phyloP scores from a whole-genome alignment of 768 basidiomycete genomes.

The Rhodosporidiobolus odoratus region DNA sequence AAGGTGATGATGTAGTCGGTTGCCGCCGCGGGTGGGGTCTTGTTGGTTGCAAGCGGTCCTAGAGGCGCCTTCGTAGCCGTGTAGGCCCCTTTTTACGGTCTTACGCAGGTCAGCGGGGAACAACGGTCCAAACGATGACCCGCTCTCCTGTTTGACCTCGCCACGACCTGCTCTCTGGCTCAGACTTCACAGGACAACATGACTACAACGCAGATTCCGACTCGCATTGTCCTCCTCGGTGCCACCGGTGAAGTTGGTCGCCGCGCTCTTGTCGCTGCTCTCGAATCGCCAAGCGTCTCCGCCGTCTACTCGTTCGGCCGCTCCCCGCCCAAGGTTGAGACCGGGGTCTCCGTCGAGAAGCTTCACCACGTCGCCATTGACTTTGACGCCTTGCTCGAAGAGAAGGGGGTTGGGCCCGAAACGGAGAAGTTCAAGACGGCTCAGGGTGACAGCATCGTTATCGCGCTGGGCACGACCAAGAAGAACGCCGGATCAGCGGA shows the following conservation, averaged over 20 bases:
- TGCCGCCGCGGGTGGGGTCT: too few species aligned
- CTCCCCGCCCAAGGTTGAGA: constrained; percentile 50
- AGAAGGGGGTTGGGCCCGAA: constrained; percentile 63
- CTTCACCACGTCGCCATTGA: constrained; percentile 48
- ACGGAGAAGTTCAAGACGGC: constrained; percentile 52
- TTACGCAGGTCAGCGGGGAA: too few species aligned
- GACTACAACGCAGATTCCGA: too few species aligned
- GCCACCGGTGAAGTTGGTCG: constrained; percentile 68
- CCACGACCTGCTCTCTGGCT: too few species aligned
- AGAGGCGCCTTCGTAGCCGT: too few species aligned
- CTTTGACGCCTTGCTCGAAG: constrained; percentile 56
- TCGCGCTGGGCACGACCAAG: constrained; percentile 65
- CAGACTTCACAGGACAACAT: too few species aligned
- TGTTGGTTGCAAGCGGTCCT: too few species aligned
- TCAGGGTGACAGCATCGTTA: constrained; percentile 68
- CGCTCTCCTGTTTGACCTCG: too few species aligned
- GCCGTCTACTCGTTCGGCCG: constrained; percentile 68
- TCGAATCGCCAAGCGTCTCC: constrained; percentile 56
- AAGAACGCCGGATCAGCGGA: constrained; percentile 60
- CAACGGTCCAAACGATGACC: too few species aligned
- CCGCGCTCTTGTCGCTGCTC: constrained; percentile 59
- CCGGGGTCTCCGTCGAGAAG: constrained; percentile 48
- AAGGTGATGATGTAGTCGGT: too few species aligned
- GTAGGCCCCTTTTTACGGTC: too few species aligned
- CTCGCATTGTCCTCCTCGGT: constrained; percentile 56